These are phyloP conservation scores for Lycium barbarum DNA, from an alignment of 257 asterid genomes.

Conservation along the genomic window DNA sequence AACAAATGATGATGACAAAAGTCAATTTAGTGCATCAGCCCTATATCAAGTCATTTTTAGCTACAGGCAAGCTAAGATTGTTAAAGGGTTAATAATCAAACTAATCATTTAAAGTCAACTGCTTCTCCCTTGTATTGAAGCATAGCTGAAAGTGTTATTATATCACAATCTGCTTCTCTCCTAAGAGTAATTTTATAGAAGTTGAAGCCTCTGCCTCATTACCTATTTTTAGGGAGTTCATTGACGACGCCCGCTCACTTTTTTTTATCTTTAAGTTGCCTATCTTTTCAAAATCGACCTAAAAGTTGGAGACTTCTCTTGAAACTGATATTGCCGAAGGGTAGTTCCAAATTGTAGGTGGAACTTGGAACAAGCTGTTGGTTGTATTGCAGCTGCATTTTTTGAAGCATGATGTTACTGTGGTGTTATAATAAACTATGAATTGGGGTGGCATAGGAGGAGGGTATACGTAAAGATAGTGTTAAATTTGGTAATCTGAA, in stretches of 20 bases:
- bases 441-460: neutral
- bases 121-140: conserved; percentile 9
- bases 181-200: neutral
- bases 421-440: neutral
- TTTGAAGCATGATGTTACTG: conserved; percentile 9
- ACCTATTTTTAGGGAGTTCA: neutral
- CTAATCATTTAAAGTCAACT: neutral
- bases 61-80: conserved; percentile 12
- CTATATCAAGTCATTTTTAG: neutral
- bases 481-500: neutral
- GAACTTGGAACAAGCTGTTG: conserved; percentile 14
- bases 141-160: neutral
- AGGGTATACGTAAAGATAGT: neutral
- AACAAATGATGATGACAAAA: neutral
- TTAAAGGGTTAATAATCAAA: neutral
- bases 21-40: neutral
- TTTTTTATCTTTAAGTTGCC: conserved; percentile 16
- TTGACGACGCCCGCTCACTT: neutral
- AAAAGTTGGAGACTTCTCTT: conserved; percentile 11
- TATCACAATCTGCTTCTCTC: neutral
- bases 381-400: neutral
- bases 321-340: neutral
- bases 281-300: neutral
- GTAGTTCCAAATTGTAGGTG: neutral
- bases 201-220: neutral